These are phyloP conservation scores for Artemisia annua DNA, from an alignment of 129 eudicot species.

Conservation along the genomic window DNA sequence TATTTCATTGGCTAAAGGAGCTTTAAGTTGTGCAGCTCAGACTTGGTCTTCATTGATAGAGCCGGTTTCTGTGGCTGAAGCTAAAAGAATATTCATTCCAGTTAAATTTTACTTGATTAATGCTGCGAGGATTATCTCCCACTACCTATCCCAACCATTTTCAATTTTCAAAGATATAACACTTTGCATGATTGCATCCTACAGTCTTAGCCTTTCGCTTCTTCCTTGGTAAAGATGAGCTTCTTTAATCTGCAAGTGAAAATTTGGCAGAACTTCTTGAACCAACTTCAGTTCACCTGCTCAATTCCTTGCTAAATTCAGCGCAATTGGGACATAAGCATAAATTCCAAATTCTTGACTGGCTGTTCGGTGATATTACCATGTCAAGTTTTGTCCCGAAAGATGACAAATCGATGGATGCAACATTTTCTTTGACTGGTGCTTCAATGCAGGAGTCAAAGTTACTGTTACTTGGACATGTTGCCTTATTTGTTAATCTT, in stretches of 20 bases:
- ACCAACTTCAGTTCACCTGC: conserved; percentile 83
- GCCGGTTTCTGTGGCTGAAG: too few relatives aligned
- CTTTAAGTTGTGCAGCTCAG: too few relatives aligned
- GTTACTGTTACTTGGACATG: conserved; percentile 46
- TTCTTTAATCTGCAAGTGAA: conserved; percentile 40
- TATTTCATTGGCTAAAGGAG: too few relatives aligned
- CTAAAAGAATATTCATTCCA: too few relatives aligned
- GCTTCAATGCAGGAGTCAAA: conserved; percentile 50
- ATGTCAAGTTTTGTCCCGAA: conserved; percentile 11
- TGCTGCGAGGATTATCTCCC: conserved; percentile 88
- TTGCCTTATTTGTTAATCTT: conserved; percentile 66
- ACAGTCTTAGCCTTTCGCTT: conserved; percentile 60
- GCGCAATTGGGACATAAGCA: conserved; percentile 52
- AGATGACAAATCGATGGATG: conserved; percentile 24
- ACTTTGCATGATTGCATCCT: conserved; percentile 53
- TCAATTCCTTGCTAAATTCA: conserved; percentile 74
- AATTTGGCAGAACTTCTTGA: conserved; percentile 66
- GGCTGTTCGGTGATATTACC: conserved; percentile 54
- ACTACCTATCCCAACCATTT: conserved; percentile 72
- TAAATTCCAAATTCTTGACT: conserved; percentile 65
- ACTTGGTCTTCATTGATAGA: too few relatives aligned
- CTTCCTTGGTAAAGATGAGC: conserved; percentile 51
- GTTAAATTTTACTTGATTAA: too few relatives aligned
- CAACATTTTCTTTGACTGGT: conserved; percentile 40
- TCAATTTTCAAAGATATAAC: conserved; percentile 55